Percentiles rank a stretch among this genome's conserved stretches.
Evolutionary conservation across 2,329 filamentous ascomycete species (phyloP).

Genomic region (Decorospora gaudefroyi): DNA sequence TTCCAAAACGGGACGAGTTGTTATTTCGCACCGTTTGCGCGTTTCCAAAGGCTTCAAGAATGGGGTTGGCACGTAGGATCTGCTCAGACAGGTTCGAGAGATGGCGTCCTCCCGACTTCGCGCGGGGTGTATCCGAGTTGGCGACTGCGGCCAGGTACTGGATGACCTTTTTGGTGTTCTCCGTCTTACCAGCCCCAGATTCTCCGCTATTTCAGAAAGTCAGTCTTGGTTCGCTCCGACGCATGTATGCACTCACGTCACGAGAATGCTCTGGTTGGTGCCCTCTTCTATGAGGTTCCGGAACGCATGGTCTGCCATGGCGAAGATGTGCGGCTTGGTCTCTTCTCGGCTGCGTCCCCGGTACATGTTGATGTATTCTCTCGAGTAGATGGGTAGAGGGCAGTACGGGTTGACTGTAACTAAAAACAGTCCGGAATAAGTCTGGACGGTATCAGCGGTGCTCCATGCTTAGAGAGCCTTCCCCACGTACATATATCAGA

Average conservation of each 20-base stretch:
- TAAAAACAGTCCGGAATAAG: slow-evolving; percentile 94
- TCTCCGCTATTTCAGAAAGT: slow-evolving; percentile 67
- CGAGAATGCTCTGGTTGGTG: slow-evolving; percentile 94
- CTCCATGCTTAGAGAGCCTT: background rate
- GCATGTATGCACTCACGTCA: slow-evolving; percentile 63
- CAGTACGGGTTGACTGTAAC: slow-evolving; percentile 98
- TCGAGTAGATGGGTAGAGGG: slow-evolving; percentile 88
- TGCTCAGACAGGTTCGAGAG: slow-evolving; percentile 92
- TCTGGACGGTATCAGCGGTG: slow-evolving; percentile 55
- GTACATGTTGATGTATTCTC: slow-evolving; percentile 98
- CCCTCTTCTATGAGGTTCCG: slow-evolving; percentile 94
- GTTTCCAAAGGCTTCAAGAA: slow-evolving; percentile 96
- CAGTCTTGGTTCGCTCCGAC: slow-evolving; percentile 13
- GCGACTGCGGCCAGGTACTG: slow-evolving; percentile 97
- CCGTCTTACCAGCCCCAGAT: slow-evolving; percentile 96
- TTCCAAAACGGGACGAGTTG: slow-evolving; percentile 97
- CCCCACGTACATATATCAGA: slow-evolving; percentile 73
- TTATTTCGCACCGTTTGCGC: slow-evolving; percentile 97
- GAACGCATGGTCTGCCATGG: slow-evolving; percentile 96
- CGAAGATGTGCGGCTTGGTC: slow-evolving; percentile 95
- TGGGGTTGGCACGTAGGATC: slow-evolving; percentile 93
- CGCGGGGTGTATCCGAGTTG: slow-evolving; percentile 71
- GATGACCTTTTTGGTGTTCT: slow-evolving; percentile 99
- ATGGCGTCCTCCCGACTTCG: slow-evolving; percentile 64
- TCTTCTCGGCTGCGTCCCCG: slow-evolving; percentile 89